Conservation (phyloP, 768 basidiomycete species). For the Lactifluus volemus region DNA sequence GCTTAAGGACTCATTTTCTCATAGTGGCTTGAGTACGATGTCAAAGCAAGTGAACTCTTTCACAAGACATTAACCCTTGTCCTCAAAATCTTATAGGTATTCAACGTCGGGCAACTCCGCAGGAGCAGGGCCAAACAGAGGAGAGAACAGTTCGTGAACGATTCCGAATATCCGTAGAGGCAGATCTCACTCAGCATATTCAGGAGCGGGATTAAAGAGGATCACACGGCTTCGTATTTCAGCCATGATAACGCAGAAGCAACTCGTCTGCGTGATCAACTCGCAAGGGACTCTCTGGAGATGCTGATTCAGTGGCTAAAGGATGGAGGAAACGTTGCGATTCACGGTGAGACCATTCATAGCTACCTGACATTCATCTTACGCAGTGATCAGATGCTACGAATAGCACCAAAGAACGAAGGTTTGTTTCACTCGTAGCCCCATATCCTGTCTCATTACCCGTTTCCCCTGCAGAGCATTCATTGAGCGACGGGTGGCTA, state of each 20-base stretch:
- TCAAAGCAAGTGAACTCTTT: constrained; percentile 50
- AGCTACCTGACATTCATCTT: background rate
- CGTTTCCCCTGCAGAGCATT: constrained; percentile 46
- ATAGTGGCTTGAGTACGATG: constrained; percentile 98
- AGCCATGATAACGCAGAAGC: constrained; percentile 78
- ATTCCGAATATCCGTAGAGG: background rate
- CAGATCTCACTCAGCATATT: background rate
- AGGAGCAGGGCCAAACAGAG: constrained; percentile 76
- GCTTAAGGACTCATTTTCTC: background rate
- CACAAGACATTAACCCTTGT: background rate
- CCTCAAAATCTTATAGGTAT: constrained; percentile 49
- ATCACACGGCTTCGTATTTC: constrained; percentile 88
- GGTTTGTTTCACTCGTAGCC: constrained; percentile 35
- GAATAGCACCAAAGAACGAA: constrained; percentile 73
- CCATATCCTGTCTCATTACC: background rate
- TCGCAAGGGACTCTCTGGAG: constrained; percentile 89
- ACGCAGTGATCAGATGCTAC: constrained; percentile 69
- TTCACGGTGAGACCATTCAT: constrained; percentile 60
- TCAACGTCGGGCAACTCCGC: constrained; percentile 94
- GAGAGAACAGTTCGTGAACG: constrained; percentile 52
- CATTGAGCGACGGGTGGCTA: constrained; percentile 74
- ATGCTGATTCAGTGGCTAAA: constrained; percentile 94
- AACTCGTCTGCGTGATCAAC: constrained; percentile 62
- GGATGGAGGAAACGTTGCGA: constrained; percentile 93
- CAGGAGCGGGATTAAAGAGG: constrained; percentile 78